Evolutionary conservation across 139 green algal species (phyloP).

Genomic region (Chlamydomonas incerta): DNA sequence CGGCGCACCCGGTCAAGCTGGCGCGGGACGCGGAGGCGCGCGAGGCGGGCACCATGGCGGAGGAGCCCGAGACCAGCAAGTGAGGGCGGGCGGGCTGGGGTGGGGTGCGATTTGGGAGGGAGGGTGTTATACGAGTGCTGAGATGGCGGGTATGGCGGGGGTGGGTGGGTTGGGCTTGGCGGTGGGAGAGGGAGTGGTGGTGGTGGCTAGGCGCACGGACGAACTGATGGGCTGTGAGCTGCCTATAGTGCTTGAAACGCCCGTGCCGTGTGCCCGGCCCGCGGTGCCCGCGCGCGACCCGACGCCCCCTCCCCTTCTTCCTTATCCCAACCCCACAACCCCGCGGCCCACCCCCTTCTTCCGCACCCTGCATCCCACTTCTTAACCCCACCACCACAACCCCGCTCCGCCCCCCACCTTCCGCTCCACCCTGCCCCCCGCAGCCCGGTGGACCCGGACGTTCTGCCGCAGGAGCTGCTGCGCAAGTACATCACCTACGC

Average conservation of each 20-base stretch:
- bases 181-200: too few species aligned
- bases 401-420: not conserved
- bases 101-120: too few species aligned
- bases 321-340: not conserved
- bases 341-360: not conserved
- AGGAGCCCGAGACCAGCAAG: constrained; percentile 20
- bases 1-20: constrained; percentile 79
- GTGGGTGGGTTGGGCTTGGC: too few species aligned
- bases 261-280: too few species aligned
- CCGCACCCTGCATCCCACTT: too few species aligned
- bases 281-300: too few species aligned
- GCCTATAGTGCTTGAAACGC: too few species aligned
- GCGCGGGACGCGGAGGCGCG: constrained; percentile 30
- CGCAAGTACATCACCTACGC: constrained; percentile 98
- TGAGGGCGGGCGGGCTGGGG: not conserved
- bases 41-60: constrained; percentile 22
- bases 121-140: not conserved
- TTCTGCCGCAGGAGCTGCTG: constrained; percentile 91
- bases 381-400: not conserved
- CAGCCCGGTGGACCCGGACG: constrained; percentile 64
- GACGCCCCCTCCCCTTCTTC: not conserved
- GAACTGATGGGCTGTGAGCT: too few species aligned
- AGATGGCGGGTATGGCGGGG: not conserved
- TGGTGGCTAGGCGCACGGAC: too few species aligned
- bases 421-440: not conserved